Evolutionary conservation across 225 moss, liverwort and hornwort species (phyloP).

Genomic region (Asterella californica): DNA sequence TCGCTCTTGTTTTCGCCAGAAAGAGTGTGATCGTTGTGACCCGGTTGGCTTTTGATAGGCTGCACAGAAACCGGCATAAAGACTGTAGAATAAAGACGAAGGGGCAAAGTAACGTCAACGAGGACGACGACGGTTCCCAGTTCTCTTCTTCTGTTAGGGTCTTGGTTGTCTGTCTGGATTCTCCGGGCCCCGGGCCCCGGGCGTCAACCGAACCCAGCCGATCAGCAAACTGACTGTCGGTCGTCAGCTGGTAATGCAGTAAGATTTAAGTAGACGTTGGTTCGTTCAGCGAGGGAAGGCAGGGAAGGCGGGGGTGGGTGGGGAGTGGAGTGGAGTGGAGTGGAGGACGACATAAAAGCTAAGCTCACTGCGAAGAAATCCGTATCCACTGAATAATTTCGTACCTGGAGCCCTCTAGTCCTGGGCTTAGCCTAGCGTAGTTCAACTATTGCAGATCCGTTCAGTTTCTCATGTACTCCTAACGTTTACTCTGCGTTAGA

Average conservation of each 20-base stretch:
- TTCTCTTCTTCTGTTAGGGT: constrained; percentile 2
- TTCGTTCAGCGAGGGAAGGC: neutral
- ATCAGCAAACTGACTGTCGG: neutral
- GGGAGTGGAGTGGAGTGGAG: neutral
- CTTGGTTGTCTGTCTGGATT: neutral
- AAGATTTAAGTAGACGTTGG: neutral
- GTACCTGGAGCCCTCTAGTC: neutral
- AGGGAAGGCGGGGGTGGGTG: neutral
- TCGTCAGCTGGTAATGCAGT: neutral
- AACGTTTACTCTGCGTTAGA: neutral
- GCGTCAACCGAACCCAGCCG: neutral
- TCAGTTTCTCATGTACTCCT: neutral
- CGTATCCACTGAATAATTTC: neutral
- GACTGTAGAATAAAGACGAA: constrained; percentile 13
- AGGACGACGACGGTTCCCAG: neutral
- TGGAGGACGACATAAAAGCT: neutral
- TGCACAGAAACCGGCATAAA: constrained; percentile 1
- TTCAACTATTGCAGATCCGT: constrained; percentile 9
- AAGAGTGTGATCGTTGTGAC: neutral
- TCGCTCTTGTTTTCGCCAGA: neutral
- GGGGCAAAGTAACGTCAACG: constrained; percentile 36
- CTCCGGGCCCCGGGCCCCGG: constrained; percentile 2
- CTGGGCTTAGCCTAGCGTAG: neutral
- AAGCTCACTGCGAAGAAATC: neutral
- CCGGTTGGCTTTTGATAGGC: constrained; percentile 3